These are phyloP conservation scores for Zopfia rhizophila DNA, from an alignment of 2,329 filamentous ascomycete genomes.

Conservation along the genomic window DNA sequence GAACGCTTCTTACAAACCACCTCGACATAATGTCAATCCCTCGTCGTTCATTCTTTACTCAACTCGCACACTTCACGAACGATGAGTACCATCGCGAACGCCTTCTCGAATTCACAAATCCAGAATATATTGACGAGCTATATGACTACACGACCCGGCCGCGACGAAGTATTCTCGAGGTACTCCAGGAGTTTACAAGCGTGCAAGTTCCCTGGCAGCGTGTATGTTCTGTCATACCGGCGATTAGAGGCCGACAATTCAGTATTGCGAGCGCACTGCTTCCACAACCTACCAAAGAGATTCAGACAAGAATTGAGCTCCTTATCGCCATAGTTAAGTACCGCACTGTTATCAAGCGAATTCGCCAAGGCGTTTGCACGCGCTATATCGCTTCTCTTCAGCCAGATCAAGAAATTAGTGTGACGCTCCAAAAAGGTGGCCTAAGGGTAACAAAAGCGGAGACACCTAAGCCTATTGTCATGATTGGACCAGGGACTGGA, in stretches of 20 bases:
- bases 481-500: conserved; percentile 87
- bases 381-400: conserved; percentile 78
- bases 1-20: conserved; percentile 80
- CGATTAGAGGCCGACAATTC: conserved; percentile 89
- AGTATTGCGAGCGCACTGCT: conserved; percentile 83
- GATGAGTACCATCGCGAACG: conserved; percentile 81
- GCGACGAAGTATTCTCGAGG: conserved; percentile 88
- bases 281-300: conserved; percentile 10
- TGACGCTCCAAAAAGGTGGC: conserved; percentile 67
- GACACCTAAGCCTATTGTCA: conserved; percentile 70
- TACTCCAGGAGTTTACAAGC: conserved; percentile 87
- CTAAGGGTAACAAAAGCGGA: conserved; percentile 54
- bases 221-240: conserved; percentile 77
- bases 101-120: conserved; percentile 82
- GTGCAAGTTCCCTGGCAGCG: conserved; percentile 83
- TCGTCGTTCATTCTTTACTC: conserved; percentile 83
- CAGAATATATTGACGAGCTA: conserved; percentile 86
- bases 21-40: conserved; percentile 92
- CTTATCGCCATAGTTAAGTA: conserved; percentile 92
- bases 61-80: conserved; percentile 78
- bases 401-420: conserved; percentile 66
- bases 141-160: conserved; percentile 96
- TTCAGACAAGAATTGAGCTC: conserved; percentile 70
- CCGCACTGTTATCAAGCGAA: conserved; percentile 83
- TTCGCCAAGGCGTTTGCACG: conserved; percentile 88